Percentiles rank a stretch among this genome's conserved stretches.
Conservation (phyloP, 2,329 filamentous ascomycete genomes). For the Penicillium carneum region DNA sequence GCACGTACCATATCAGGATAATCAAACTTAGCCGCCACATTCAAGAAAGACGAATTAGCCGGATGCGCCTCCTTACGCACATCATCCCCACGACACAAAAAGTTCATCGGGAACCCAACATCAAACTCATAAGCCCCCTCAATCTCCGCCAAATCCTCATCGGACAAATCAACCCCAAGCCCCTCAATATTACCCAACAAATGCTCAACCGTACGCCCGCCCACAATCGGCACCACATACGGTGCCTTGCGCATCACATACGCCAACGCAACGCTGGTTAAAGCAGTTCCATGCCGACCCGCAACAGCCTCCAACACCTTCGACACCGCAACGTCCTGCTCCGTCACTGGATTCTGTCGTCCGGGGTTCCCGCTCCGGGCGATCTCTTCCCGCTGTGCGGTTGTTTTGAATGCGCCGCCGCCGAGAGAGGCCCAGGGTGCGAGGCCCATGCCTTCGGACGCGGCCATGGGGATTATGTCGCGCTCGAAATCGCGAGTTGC, state of each 20-base stretch:
- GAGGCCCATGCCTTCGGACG: constrained; percentile 67
- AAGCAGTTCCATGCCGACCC: constrained; percentile 20
- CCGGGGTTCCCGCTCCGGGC: constrained; percentile 40
- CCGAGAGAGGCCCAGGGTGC: constrained; percentile 64
- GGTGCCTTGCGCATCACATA: constrained; percentile 62
- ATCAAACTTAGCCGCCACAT: constrained; percentile 27
- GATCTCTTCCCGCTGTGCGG: constrained; percentile 41
- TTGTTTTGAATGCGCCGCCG: constrained; percentile 59
- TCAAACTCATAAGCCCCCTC: constrained; percentile 63
- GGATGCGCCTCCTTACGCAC: constrained; percentile 25
- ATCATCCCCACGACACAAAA: constrained; percentile 22
- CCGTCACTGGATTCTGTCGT: constrained; percentile 25
- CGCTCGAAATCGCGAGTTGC: constrained; percentile 71
- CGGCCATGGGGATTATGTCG: constrained; percentile 72
- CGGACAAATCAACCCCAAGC: constrained; percentile 58
- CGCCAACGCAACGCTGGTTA: constrained; percentile 53
- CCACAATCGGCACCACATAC: constrained; percentile 63
- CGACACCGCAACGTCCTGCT: constrained; percentile 29
- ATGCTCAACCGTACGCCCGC: constrained; percentile 62
- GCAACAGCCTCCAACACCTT: constrained; percentile 33
- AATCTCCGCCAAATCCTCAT: constrained; percentile 63
- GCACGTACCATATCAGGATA: constrained; percentile 28
- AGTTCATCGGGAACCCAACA: constrained; percentile 43
- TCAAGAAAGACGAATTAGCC: constrained; percentile 18
- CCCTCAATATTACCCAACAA: constrained; percentile 64